Evolutionary conservation across 208 protist genomes (phyloP).

Genomic region (Crithidia brevicula): DNA sequence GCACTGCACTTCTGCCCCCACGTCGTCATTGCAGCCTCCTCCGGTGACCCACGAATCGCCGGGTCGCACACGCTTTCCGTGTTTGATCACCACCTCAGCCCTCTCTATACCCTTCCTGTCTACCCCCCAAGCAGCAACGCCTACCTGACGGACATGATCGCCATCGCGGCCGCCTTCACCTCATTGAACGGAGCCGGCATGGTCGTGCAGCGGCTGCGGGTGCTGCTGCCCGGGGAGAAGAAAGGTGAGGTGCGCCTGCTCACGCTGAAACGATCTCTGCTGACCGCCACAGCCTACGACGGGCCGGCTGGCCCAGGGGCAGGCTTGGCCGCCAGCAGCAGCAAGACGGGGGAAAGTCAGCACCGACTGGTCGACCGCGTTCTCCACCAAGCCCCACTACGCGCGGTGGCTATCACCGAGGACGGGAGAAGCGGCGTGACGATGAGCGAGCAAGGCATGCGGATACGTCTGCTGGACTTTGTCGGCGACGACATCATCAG

Average conservation of each 20-base stretch:
- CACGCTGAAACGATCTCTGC: conserved; percentile 30
- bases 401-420: conserved; percentile 58
- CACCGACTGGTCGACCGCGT: conserved; percentile 32
- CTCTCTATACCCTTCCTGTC: conserved; percentile 22
- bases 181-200: conserved; percentile 31
- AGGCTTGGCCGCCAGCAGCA: too few species aligned
- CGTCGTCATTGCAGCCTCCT: conserved; percentile 34
- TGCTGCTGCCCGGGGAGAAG: conserved; percentile 50
- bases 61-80: conserved; percentile 39
- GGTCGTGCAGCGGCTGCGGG: conserved; percentile 33
- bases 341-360: conserved; percentile 24
- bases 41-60: conserved; percentile 28
- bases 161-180: conserved; percentile 37
- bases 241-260: conserved; percentile 53
- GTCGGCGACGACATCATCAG: conserved; percentile 41
- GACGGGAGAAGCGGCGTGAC: conserved; percentile 64
- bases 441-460: conserved; percentile 63
- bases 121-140: conserved; percentile 39
- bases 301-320: too few species aligned
- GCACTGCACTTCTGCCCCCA: conserved; percentile 33
- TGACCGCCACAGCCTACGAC: conserved; percentile 21
- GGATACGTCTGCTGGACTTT: conserved; percentile 57
- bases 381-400: conserved; percentile 46
- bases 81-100: conserved; percentile 35
- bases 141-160: conserved; percentile 41